These are phyloP conservation scores for Rugonectria rugulosa DNA, from an alignment of 2,329 filamentous ascomycete species.

Conservation along the genomic window DNA sequence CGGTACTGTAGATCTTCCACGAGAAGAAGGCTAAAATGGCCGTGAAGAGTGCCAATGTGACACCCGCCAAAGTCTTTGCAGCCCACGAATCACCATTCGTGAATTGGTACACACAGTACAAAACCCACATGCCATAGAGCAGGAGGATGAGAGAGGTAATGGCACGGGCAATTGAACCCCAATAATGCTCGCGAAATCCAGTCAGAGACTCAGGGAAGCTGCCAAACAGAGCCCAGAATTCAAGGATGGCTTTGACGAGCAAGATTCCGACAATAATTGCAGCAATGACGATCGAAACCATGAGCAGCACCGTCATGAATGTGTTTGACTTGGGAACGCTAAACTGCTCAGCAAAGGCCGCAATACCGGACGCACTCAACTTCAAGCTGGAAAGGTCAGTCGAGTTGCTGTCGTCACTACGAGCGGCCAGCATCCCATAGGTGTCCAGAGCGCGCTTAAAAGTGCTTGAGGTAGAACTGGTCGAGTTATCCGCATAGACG, in stretches of 20 bases:
- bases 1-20: constrained; percentile 82
- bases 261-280: constrained; percentile 86
- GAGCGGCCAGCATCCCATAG: constrained; percentile 59
- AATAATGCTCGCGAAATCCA: constrained; percentile 94
- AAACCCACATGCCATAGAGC: constrained; percentile 92
- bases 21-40: constrained; percentile 82
- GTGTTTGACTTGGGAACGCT: constrained; percentile 88
- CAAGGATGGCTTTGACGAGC: constrained; percentile 88
- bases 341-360: constrained; percentile 83
- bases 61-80: constrained; percentile 80
- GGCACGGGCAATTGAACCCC: constrained; percentile 87
- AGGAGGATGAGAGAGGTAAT: constrained; percentile 90
- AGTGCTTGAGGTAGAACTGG: constrained; percentile 49
- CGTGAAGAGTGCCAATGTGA: constrained; percentile 85
- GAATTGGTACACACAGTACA: constrained; percentile 97
- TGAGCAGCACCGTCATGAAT: constrained; percentile 92
- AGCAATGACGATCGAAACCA: constrained; percentile 87
- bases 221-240: constrained; percentile 89
- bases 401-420: constrained; percentile 48
- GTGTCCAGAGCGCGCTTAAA: constrained; percentile 60
- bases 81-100: constrained; percentile 94
- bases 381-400: constrained; percentile 46
- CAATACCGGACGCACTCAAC: constrained; percentile 73
- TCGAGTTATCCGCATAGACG: constrained; percentile 69
- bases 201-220: constrained; percentile 81